These are phyloP conservation scores for Amauroascus niger DNA, from an alignment of 2,329 filamentous ascomycete species.

Conservation along the genomic window DNA sequence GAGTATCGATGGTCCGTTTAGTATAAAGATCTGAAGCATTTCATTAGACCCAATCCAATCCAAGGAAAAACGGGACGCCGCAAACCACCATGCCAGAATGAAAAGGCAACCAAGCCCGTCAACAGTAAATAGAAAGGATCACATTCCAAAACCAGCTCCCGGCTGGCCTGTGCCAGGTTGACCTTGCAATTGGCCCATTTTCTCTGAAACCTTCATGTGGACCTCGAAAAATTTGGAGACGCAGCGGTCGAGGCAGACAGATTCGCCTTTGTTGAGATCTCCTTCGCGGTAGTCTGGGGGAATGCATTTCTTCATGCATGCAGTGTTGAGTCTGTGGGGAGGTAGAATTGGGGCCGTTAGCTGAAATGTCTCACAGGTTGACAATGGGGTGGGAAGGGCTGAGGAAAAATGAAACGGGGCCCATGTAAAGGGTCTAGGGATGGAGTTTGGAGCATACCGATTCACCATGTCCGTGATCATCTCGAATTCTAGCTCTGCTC, in stretches of 20 bases:
- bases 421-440: neutral
- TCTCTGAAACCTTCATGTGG: slow-evolving; percentile 93
- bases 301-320: slow-evolving; percentile 90
- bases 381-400: neutral
- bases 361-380: neutral
- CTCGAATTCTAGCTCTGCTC: slow-evolving; percentile 93
- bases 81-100: neutral
- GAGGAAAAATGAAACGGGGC: neutral
- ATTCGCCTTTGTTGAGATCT: slow-evolving; percentile 98
- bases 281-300: slow-evolving; percentile 86
- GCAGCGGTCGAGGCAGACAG: slow-evolving; percentile 95
- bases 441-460: slow-evolving; percentile 51
- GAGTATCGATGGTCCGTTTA: neutral
- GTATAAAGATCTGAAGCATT: neutral
- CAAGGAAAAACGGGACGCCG: neutral
- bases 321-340: slow-evolving; percentile 58
- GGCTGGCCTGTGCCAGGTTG: slow-evolving; percentile 62
- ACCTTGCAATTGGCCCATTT: slow-evolving; percentile 93
- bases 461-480: slow-evolving; percentile 98
- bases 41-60: neutral
- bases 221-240: slow-evolving; percentile 98
- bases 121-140: slow-evolving; percentile 20
- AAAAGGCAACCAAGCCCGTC: neutral
- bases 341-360: neutral
- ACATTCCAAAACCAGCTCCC: slow-evolving; percentile 46